phyloP scores from a whole-genome alignment of 2,329 filamentous ascomycete genomes.

The Tolypocladium capitatum region DNA sequence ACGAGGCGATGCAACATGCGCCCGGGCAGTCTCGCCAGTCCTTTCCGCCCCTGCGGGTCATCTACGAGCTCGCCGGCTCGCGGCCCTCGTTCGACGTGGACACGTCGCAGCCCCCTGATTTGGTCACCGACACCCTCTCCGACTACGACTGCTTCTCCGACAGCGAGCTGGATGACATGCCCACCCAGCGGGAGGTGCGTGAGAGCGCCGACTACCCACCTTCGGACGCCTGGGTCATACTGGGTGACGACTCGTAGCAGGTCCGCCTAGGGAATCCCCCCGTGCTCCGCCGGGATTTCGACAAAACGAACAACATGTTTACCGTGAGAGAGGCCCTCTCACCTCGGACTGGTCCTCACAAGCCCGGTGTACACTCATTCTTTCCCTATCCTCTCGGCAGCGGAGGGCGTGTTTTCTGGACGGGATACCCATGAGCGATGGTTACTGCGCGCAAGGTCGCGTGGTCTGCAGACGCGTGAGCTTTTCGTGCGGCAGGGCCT shows the following conservation, averaged over 20 bases:
- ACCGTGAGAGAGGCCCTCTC: neutral
- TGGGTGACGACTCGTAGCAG: constrained; percentile 34
- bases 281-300: constrained; percentile 14
- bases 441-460: neutral
- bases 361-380: constrained; percentile 5
- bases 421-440: neutral
- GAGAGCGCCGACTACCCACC: constrained; percentile 14
- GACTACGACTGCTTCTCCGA: constrained; percentile 25
- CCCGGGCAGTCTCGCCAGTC: constrained; percentile 6
- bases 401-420: neutral
- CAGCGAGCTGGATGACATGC: constrained; percentile 18
- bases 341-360: constrained; percentile 26
- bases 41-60: constrained; percentile 22
- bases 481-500: neutral
- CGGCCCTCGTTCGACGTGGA: constrained; percentile 20
- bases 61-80: constrained; percentile 25
- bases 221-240: constrained; percentile 27
- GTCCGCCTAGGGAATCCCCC: constrained; percentile 21
- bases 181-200: constrained; percentile 17
- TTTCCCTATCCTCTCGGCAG: neutral
- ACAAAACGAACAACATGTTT: constrained; percentile 3
- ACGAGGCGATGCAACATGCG: constrained; percentile 7
- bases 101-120: constrained; percentile 21
- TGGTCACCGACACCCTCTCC: constrained; percentile 19
- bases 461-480: neutral